Base-by-base conservation (phyloP, 306 rosid species). In the Delonix regia region DNA sequence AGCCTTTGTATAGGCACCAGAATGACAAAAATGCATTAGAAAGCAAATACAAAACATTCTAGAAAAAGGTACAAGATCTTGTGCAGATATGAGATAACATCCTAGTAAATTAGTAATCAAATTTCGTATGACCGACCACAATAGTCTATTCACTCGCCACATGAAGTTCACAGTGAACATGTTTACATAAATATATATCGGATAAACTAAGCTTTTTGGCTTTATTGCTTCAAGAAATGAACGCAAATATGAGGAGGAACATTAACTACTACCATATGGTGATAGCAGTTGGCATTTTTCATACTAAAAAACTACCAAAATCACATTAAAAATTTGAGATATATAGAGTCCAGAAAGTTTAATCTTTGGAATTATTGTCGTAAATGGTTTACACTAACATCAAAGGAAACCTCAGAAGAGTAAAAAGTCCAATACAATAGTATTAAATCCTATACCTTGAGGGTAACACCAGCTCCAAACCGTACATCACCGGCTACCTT, bases 401-500 rank as follows among this genome's bases (percentile, higher is more conserved):
- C n/a, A 34, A 28, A 51, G 14, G 44, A 55, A 47, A 48, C 18
- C 48, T 24, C 30, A 81, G 14, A 36, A 25, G 9, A 69, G n/a
- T n/a, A 36, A 80, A 75, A 33, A 76, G 34, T 67, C n/a, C 48
- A 65, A 39, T 11, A 49, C 19, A 47, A 57, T 57, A 12, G 64
- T 18, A 39, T 39, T 18, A 64, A 41, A 70, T 76, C 18, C 28
- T 52, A 71, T 89, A 95, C 99, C 97, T 95, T 95, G 83, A 95
- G 98, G 81, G 80, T 33, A 73, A 95, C 82, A 10, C 89, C 84
- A 78, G 90, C 76, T 48, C 99, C 98, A n/a, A 95, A 95, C 92
- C 89, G 93, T 49, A 91, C 98, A 86, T 95, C 94, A 6, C 98
- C 99, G 21, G 74, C 68, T 76, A 95, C 98, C 87, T 93, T 93